These are phyloP conservation scores for Neonectria hederae DNA, from an alignment of 2,329 filamentous ascomycete genomes.

Conservation along the genomic window DNA sequence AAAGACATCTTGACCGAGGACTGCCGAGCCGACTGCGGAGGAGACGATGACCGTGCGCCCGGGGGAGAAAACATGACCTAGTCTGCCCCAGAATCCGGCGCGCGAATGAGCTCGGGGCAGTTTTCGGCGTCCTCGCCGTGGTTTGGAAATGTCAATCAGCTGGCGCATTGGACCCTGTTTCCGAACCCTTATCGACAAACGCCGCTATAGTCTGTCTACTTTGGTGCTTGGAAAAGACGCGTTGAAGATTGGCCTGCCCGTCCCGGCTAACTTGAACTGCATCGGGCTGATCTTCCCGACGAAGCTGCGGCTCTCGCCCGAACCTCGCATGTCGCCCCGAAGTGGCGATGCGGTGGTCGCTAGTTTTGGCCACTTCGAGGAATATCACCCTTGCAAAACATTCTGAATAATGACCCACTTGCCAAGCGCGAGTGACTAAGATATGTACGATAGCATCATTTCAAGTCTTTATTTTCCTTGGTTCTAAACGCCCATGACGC, in stretches of 20 bases:
- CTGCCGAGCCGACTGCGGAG: constrained; percentile 15
- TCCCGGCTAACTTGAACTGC: not conserved
- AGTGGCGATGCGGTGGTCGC: constrained; percentile 11
- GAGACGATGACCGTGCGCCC: constrained; percentile 16
- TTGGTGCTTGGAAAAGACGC: constrained; percentile 7
- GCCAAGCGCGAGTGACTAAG: not conserved
- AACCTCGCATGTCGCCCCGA: constrained; percentile 29
- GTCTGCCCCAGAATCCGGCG: constrained; percentile 28
- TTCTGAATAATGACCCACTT: constrained; percentile 1
- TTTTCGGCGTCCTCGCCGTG: constrained; percentile 25
- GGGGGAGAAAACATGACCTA: constrained; percentile 4
- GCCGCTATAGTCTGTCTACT: not conserved
- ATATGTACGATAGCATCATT: constrained; percentile 30
- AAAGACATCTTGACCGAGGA: not conserved
- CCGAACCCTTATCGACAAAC: constrained; percentile 11
- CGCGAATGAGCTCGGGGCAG: constrained; percentile 35
- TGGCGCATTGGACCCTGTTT: constrained; percentile 29
- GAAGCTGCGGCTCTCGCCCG: constrained; percentile 23
- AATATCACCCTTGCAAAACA: not conserved
- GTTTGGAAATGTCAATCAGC: constrained; percentile 35
- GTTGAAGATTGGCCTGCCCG: constrained; percentile 11
- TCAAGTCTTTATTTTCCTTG: constrained; percentile 34
- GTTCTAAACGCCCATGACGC: constrained; percentile 49
- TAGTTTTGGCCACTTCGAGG: constrained; percentile 12
- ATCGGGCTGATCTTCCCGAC: constrained; percentile 13